Conservation (phyloP, 2,329 filamentous ascomycete genomes). For the Stromatinia cepivora region DNA sequence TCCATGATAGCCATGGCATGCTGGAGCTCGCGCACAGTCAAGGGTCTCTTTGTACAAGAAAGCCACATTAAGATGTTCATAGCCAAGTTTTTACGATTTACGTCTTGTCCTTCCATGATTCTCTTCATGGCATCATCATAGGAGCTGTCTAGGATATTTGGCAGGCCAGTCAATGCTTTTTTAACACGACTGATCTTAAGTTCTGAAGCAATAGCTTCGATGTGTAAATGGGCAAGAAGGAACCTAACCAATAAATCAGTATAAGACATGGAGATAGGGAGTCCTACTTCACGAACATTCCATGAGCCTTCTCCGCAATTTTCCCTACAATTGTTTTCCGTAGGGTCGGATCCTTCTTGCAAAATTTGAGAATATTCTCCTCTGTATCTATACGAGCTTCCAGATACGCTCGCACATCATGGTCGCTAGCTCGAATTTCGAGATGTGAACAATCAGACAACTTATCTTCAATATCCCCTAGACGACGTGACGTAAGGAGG, state of each 20-base stretch:
- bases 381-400: conserved; percentile 13
- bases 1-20: conserved; percentile 47
- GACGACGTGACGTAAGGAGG: conserved; percentile 41
- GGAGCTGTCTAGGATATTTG: conserved; percentile 19
- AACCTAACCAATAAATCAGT: conserved; percentile 23
- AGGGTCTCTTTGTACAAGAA: conserved; percentile 41
- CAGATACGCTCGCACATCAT: conserved; percentile 35
- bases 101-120: conserved; percentile 28
- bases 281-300: conserved; percentile 11
- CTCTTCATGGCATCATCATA: conserved; percentile 48
- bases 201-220: conserved; percentile 39
- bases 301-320: conserved; percentile 18
- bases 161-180: conserved; percentile 37
- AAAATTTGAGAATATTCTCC: conserved; percentile 16
- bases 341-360: conserved; percentile 19
- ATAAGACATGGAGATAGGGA: too few relatives aligned
- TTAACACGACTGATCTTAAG: conserved; percentile 37
- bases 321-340: conserved; percentile 1
- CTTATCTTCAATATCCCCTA: conserved; percentile 32
- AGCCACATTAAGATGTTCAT: conserved; percentile 43
- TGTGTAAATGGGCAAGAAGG: conserved; percentile 42
- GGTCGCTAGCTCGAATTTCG: conserved; percentile 40
- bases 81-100: conserved; percentile 18
- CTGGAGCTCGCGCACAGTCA: conserved; percentile 44
- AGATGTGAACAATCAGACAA: conserved; percentile 30